Evolutionary conservation across 78 protist species (phyloP), one percentile per base, ranked within the genome.

Genomic region (Dictyostelium firmibasis): DNA sequence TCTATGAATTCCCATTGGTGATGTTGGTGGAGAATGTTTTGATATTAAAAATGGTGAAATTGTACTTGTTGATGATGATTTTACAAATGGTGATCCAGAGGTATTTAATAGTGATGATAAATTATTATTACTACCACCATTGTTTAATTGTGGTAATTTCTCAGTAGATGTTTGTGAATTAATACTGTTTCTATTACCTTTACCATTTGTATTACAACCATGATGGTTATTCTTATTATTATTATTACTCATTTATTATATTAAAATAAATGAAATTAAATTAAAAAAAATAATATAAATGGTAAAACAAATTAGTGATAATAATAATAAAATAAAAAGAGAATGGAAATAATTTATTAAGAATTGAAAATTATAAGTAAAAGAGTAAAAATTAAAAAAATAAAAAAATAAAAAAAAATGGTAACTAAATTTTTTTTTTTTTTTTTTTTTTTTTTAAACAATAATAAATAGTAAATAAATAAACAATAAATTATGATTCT

Each of bases 31-130:
- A 25, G 76, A 83, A 11, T 14, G 14, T 53, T 25, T 60, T 13
- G 43, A 20, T 9, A 83, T 67, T 25, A 44, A 41, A 64, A 83
- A 64, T 38, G 88, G 88, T 25, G 88, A 83, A 33, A 83, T 83
- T 4, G 79, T 67, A 38, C 35, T 35, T 13, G 82, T 76, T 20
- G 57, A 36, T 76, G 82, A 76, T 38, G 62, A 38, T 41, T 38
- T 76, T 36, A 76, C 31, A 76, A 76, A 76, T 38, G 62, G 44
- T 76, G 62, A 33, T 8, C 82, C 82, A 20, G 43, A 27, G 8
- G 82, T 70, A 29, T 70, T 70, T 29, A 70, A 29, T 31, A 31
- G 1, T 50, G 62, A 50, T 50, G 62, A 14, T 50, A 16, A 16
- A 5, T 50, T 50, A 50, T 50, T 50, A 50, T 50, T 50, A 50